Evolutionary conservation across 129 eudicot genomes (phyloP).

Genomic region (Arctium minus): DNA sequence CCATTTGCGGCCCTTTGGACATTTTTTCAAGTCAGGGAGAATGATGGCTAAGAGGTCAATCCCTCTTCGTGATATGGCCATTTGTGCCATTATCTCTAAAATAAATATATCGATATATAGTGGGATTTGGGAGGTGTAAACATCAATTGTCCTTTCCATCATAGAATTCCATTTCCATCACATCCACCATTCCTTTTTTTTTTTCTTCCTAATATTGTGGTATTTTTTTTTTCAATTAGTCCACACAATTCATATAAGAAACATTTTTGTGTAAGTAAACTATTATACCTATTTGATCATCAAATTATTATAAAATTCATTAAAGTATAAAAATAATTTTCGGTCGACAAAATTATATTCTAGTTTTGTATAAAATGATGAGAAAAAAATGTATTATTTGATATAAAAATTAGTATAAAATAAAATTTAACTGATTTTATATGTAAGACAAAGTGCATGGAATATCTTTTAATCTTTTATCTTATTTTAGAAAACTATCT

Average conservation of each 20-base stretch:
- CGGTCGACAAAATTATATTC: neutral
- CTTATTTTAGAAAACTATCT: neutral
- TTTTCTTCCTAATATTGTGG: neutral
- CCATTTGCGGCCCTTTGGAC: no score
- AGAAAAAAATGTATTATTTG: neutral
- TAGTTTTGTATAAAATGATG: neutral
- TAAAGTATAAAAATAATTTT: no score
- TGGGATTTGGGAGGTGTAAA: neutral
- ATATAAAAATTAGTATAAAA: no score
- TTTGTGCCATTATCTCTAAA: no score
- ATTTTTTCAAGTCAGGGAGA: no score
- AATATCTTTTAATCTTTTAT: no score
- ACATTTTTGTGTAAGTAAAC: neutral
- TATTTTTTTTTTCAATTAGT: no score
- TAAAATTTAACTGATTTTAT: neutral
- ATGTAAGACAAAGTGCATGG: neutral
- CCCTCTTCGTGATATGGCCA: no score
- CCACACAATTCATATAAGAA: neutral
- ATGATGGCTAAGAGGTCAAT: no score
- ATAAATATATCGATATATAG: no score
- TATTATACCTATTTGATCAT: neutral
- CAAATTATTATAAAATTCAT: no score
- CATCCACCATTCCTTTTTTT: conserved; percentile 13
- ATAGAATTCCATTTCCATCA: conserved; percentile 33
- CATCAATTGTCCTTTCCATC: conserved; percentile 17